Conservation (phyloP, 768 basidiomycete genomes). For the Collybia nuda region DNA sequence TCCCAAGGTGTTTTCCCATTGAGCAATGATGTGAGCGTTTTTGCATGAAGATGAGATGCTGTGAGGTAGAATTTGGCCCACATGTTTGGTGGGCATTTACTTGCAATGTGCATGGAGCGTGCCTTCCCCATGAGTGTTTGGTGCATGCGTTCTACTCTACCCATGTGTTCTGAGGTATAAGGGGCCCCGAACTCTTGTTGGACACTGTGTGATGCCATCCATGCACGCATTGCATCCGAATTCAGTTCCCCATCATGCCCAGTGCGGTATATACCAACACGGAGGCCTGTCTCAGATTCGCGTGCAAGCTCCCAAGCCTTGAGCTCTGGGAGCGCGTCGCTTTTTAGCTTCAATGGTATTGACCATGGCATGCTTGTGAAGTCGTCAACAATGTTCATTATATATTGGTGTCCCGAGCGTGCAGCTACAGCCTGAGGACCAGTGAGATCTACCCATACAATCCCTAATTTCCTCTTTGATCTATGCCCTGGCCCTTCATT, state of each 20-base stretch:
- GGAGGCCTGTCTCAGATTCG: conserved; percentile 1
- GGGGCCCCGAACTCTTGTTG: conserved; percentile 22
- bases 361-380: neutral
- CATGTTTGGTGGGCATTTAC: conserved; percentile 19
- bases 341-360: neutral
- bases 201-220: conserved; percentile 11
- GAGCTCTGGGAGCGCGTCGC: neutral
- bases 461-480: conserved; percentile 1
- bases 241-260: conserved; percentile 20
- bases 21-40: conserved; percentile 8
- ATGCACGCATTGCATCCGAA: conserved; percentile 16
- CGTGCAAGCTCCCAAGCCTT: neutral
- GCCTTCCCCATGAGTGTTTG: conserved; percentile 29
- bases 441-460: conserved; percentile 5
- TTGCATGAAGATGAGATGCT: conserved; percentile 19
- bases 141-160: conserved; percentile 34
- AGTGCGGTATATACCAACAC: conserved; percentile 11
- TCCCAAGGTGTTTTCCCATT: conserved; percentile 12
- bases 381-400: conserved; percentile 12
- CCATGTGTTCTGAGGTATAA: conserved; percentile 34
- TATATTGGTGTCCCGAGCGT: neutral
- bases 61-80: conserved; percentile 35
- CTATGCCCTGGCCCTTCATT: neutral
- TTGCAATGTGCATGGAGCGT: conserved; percentile 24
- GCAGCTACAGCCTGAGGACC: conserved; percentile 4